Base-by-base conservation (phyloP, 768 basidiomycete species). In the Dendrothele bispora region DNA sequence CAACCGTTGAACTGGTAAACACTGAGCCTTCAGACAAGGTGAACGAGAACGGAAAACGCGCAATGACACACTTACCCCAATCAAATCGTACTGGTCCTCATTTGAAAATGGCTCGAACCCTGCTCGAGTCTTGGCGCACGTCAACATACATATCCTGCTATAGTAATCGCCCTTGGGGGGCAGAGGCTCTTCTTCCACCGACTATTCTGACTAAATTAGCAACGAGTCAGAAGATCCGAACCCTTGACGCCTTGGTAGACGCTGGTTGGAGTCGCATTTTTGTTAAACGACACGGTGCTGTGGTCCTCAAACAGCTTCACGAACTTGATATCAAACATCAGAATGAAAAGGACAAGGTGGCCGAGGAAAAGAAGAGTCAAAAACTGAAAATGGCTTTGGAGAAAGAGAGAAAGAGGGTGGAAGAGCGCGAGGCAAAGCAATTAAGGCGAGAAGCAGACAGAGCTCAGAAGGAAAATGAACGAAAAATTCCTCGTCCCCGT, bases 271-370 rank as follows among this genome's bases (percentile, higher is more conserved):
- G 7, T n/a, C 8, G 37, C 47, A 18, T n/a, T 3, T 51, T 46
- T 18, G 48, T 38, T 5, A 37, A 46, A 4, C 17, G 17, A 3
- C 54, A 55, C 24, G 58, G 58, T 0, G 36, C 5, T 18, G 53
- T 46, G 8, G 39, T 59, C 5, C 37, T 59, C 3, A 8, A 15
- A 12, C 20, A 15, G 6, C 29, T 38, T 7, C 17, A 8, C 7
- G 7, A 38, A 20, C 36, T 38, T 38, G 36, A 17, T 18, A 20
- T 8, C 21, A 20, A 38, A 8, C 7, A 8, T 38, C 36, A 38
- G n/a, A n/a, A n/a, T n/a, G n/a, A n/a, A n/a, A n/a, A n/a, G n/a
- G n/a, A n/a, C n/a, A n/a, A n/a, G n/a, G n/a, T n/a, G n/a, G n/a
- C n/a, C n/a, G n/a, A n/a, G n/a, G n/a, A n/a, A n/a, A n/a, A n/a